A percentile compares a stretch with the other conserved stretches of the same genome.
phyloP scores from a whole-genome alignment of 192 early-diverging fungal genomes.

The Podila epigama region DNA sequence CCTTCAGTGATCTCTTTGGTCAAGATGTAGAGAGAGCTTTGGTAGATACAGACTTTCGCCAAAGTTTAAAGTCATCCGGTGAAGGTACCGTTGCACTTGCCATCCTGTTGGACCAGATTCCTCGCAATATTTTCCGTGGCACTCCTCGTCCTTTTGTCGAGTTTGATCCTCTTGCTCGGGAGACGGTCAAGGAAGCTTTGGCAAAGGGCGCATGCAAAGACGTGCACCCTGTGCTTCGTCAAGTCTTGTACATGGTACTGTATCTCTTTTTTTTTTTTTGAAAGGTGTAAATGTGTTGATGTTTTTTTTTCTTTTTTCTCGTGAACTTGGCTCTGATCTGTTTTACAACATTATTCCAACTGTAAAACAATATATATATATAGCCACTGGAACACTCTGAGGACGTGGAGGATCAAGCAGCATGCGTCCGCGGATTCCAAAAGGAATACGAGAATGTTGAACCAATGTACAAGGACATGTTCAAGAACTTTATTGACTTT shows the following conservation, averaged over 20 bases:
- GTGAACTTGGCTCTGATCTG: neutral
- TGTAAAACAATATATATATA: neutral
- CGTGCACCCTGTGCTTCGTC: slow-evolving; percentile 58
- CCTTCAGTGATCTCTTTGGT: slow-evolving; percentile 11
- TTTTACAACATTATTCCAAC: neutral
- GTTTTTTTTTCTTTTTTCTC: neutral
- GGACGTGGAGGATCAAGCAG: slow-evolving; percentile 62
- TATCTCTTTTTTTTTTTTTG: too few species aligned
- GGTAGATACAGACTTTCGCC: slow-evolving; percentile 13
- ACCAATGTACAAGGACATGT: slow-evolving; percentile 42
- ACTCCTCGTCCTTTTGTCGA: slow-evolving; percentile 58
- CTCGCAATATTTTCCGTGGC: slow-evolving; percentile 69
- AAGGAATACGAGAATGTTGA: slow-evolving; percentile 42
- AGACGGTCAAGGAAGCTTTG: slow-evolving; percentile 58
- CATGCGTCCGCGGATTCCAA: slow-evolving; percentile 56
- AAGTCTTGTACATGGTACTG: slow-evolving; percentile 56
- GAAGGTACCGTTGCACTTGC: slow-evolving; percentile 45
- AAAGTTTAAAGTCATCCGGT: slow-evolving; percentile 6
- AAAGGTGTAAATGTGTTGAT: too few species aligned
- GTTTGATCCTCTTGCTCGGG: slow-evolving; percentile 59
- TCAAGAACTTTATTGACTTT: slow-evolving; percentile 47
- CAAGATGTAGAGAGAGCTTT: slow-evolving; percentile 27
- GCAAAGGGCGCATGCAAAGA: slow-evolving; percentile 54
- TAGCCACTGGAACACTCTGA: slow-evolving; percentile 72
- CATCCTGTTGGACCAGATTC: slow-evolving; percentile 68